Evolutionary conservation across 192 early-diverging fungal genomes (phyloP).

Genomic region (Entomortierella lignicola): DNA sequence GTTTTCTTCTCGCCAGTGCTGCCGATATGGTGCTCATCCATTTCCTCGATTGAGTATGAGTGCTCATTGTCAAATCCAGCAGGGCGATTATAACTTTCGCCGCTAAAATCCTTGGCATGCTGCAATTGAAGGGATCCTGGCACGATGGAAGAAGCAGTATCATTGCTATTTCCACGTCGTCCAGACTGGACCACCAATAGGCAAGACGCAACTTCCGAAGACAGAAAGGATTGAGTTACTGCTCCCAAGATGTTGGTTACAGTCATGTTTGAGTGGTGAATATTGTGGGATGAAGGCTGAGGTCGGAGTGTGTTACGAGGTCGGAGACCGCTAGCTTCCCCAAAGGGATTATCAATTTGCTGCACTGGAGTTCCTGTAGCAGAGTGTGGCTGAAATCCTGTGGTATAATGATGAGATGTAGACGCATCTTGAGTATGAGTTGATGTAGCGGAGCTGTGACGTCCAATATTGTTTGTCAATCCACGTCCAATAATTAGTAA

Average conservation of each 20-base stretch:
- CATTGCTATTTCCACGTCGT: not conserved
- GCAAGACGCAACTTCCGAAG: constrained; percentile 18
- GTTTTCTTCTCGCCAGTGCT: constrained; percentile 10
- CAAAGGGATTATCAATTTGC: constrained; percentile 26
- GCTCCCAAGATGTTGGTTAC: constrained; percentile 32
- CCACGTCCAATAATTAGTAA: constrained; percentile 61
- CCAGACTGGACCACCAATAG: constrained; percentile 45
- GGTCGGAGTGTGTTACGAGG: constrained; percentile 19
- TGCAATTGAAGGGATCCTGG: constrained; percentile 1
- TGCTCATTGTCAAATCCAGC: constrained; percentile 12
- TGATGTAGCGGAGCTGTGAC: constrained; percentile 2
- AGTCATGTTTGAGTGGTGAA: constrained; percentile 30
- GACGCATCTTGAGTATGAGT: constrained; percentile 11
- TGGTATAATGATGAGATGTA: not conserved
- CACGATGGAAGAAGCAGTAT: constrained; percentile 9
- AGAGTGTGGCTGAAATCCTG: constrained; percentile 9
- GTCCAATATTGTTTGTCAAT: constrained; percentile 20
- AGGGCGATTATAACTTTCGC: not conserved
- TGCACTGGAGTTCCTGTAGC: constrained; percentile 8
- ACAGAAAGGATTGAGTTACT: constrained; percentile 20
- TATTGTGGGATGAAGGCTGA: constrained; percentile 40
- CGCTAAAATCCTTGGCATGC: constrained; percentile 21
- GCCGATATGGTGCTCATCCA: constrained; percentile 3
- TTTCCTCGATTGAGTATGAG: not conserved
- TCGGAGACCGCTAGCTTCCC: constrained; percentile 10